Base-by-base conservation (phyloP, 805 yeast species). In the Danielia oregonensis region DNA sequence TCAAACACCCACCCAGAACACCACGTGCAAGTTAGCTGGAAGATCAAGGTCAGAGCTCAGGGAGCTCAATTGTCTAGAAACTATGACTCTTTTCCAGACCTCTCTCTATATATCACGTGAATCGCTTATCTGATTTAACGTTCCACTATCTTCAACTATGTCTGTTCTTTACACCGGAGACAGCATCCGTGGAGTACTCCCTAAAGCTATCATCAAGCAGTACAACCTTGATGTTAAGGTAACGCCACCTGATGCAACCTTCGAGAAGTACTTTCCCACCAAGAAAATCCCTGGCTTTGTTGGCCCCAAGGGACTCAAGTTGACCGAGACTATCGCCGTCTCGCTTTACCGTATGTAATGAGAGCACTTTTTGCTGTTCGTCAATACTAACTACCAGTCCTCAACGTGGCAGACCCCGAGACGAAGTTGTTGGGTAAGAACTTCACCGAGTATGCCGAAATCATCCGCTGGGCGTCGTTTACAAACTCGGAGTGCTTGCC, bases 401-500 rank as follows among this genome's bases (percentile, higher is more conserved):
- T 66, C 39, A 64, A 71, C 41, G 59, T 71, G 44, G 69, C 67
- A 44, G 78, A 70, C 51, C 27, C 25, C 6, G 64, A 46, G 40
- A 37, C 42, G 35, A 65, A 63, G 47, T 70, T 82, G 46, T 66
- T 78, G 46, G 97, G 96, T 53, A 74, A 76, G 60, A 70, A 70
- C 59, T 62, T 74, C 45, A 64, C 66, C 47, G 86, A 84, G 52
- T 70, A 76, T 56, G 86, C 85, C 40, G 62, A 63, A 51, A 69
- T 87, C 52, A 59, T 88, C 49, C 79, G 70, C 65, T 88, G 95
- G 94, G 52, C 80, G 59, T 85, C 95, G 3, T 66, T 85, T 48
- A 70, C 79, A 59, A 86, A 82, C 72, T 52, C 75, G 49, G 96
- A 89, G 51, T 49, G 83, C 39, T 57, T 82, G 46, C 52, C 66